Evolutionary conservation across 192 early-diverging fungal species (phyloP).

Genomic region (Phycomyces nitens): DNA sequence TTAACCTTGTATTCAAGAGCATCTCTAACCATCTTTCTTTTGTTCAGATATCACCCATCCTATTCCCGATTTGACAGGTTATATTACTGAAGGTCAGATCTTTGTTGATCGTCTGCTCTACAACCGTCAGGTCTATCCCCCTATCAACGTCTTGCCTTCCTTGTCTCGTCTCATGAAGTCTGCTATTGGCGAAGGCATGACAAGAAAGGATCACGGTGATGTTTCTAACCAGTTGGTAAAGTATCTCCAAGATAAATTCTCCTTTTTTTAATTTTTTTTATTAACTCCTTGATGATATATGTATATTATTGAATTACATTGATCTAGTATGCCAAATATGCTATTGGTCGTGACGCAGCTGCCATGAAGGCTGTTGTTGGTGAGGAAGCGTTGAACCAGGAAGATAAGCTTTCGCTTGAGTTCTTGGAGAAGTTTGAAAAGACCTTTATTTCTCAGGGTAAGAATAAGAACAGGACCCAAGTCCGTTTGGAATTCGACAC

Average conservation of each 20-base stretch:
- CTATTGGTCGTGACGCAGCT: conserved; percentile 96
- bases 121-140: conserved; percentile 99
- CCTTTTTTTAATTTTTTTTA: background rate
- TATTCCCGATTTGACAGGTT: conserved; percentile 99
- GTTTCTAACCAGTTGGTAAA: conserved; percentile 94
- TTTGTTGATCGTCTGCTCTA: conserved; percentile 97
- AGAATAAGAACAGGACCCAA: conserved; percentile 28
- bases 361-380: conserved; percentile 99
- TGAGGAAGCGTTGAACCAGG: conserved; percentile 96
- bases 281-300: conserved; percentile 3
- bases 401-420: conserved; percentile 96
- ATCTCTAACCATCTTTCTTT: background rate
- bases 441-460: conserved; percentile 89
- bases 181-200: conserved; percentile 97
- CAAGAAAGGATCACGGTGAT: conserved; percentile 97
- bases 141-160: conserved; percentile 98
- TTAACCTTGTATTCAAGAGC: background rate
- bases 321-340: conserved; percentile 92
- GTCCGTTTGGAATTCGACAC: conserved; percentile 6
- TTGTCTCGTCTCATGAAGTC: conserved; percentile 99
- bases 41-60: conserved; percentile 95
- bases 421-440: conserved; percentile 99
- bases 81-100: conserved; percentile 99
- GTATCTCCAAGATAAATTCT: background rate
- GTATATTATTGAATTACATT: no score